These are phyloP conservation scores for Picochlorum sp. DNA, from an alignment of 139 green algal genomes.

Conservation along the genomic window DNA sequence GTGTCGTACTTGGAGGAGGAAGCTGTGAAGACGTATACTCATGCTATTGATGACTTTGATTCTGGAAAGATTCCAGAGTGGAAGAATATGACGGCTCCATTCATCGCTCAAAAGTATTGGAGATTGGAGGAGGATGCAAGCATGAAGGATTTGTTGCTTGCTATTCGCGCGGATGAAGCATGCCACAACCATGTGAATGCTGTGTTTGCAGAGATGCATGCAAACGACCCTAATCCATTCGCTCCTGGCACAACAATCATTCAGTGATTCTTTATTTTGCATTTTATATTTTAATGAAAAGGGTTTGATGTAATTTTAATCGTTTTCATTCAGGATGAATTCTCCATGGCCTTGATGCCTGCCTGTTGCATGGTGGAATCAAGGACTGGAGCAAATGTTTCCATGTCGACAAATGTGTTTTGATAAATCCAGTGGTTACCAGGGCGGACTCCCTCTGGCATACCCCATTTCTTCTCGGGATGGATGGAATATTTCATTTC, in stretches of 20 bases:
- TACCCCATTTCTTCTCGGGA: slow-evolving; percentile 8
- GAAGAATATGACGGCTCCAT: slow-evolving; percentile 44
- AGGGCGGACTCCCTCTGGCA: slow-evolving; percentile 17
- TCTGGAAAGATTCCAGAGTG: slow-evolving; percentile 58
- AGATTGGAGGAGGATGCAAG: slow-evolving; percentile 38
- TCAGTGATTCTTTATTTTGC: neutral
- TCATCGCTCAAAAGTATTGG: slow-evolving; percentile 52
- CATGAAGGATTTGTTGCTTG: slow-evolving; percentile 77
- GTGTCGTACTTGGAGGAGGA: slow-evolving; percentile 96
- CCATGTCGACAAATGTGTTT: slow-evolving; percentile 36
- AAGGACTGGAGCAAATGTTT: slow-evolving; percentile 18
- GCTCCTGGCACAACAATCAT: neutral
- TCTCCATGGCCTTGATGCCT: neutral
- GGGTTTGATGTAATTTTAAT: neutral
- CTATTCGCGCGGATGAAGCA: slow-evolving; percentile 77
- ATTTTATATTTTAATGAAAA: too few species aligned
- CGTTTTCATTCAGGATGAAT: neutral
- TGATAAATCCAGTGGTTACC: slow-evolving; percentile 33
- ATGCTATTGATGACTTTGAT: slow-evolving; percentile 42
- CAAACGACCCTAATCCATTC: slow-evolving; percentile 60
- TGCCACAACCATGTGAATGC: slow-evolving; percentile 88
- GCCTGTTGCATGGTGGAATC: slow-evolving; percentile 9
- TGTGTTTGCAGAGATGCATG: slow-evolving; percentile 48
- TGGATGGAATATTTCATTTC: slow-evolving; percentile 17
- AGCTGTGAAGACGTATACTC: slow-evolving; percentile 90